Evolutionary conservation across 1,284 basidiomycete species (phyloP), one percentile per base, ranked within the genome.

Genomic region (Singerocomus inundabilis): DNA sequence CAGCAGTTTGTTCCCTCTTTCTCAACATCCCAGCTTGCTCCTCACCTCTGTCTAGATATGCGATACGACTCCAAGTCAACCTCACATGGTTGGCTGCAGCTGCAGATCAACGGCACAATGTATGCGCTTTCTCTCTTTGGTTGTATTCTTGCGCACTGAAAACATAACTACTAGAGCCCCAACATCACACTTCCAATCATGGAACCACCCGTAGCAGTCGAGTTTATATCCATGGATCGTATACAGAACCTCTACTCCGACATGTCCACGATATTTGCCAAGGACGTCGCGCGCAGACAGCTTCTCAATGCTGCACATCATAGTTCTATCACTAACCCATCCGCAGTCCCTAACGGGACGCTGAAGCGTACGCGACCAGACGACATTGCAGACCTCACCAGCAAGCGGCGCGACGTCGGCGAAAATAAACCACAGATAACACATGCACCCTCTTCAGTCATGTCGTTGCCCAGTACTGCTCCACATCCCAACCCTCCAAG

Each of bases 381-480:
- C 18, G 81, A 82, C 13, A 44, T 62, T 15, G 48, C 62, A 15
- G 70, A 69, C 21, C 51, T 66, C 0, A 66, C 72, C 51, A 80
- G 75, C 59, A 87, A 88, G 64, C 76, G 86, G n/a, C 75, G 80
- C n/a, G 81, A 89, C 53, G 82, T 80, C 1, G 86, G 85, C 29
- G 84, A 87, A 56, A 70, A 68, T 34, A 83, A 81, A 56, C 51
- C 53, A 9, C 59, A 63, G 40, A 58, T 57, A 24, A 43, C 59
- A 37, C 61, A 57, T 29, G 35, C 66, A n/a, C 60, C 61, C n/a
- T 52, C 57, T 44, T 57, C 73, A 68, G 70, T 68, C 68, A 25
- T 75, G 71, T 55, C 60, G 4, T 36, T 61, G 16, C 49, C 63
- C 9, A 41, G 47, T 29, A 30, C 44, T 34, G 10, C 42, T 28